Evolutionary conservation across 129 eudicot species (phyloP).

Genomic region (Calendula officinalis): DNA sequence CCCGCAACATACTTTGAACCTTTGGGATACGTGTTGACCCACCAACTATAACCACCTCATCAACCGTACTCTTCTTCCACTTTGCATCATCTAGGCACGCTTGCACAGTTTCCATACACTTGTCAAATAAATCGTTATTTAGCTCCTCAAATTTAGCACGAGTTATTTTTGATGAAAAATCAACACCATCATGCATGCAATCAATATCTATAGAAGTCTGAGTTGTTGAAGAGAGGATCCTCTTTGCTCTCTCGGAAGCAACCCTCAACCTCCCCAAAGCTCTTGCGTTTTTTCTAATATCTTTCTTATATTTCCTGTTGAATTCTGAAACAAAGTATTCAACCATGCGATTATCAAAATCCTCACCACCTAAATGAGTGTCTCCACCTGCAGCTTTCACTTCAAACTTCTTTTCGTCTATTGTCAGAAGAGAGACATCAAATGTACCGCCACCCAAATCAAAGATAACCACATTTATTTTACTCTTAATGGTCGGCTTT

Average conservation of each 20-base stretch:
- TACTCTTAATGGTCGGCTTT: neutral
- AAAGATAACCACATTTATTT: slow-evolving; percentile 19
- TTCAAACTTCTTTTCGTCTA: neutral
- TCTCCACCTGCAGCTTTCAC: slow-evolving; percentile 16
- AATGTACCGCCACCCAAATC: slow-evolving; percentile 26
- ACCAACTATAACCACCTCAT: too few species aligned
- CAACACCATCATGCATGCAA: neutral
- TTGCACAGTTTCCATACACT: too few species aligned
- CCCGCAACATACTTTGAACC: slow-evolving; percentile 12
- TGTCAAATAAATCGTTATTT: neutral
- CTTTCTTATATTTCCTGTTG: slow-evolving; percentile 1
- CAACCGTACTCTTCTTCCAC: too few species aligned
- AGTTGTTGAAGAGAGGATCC: neutral
- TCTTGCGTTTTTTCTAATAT: neutral
- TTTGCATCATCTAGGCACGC: too few species aligned
- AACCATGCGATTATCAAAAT: neutral
- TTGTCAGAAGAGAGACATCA: slow-evolving; percentile 13
- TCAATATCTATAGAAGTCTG: neutral
- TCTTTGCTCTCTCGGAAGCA: neutral
- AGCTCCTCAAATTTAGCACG: neutral
- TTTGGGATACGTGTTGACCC: slow-evolving; percentile 20
- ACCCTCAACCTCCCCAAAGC: neutral
- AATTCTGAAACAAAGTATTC: slow-evolving; percentile 15
- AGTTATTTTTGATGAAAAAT: neutral
- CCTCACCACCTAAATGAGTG: neutral